Base-by-base conservation (phyloP, 768 basidiomycete species). In the Pholiota conissans region DNA sequence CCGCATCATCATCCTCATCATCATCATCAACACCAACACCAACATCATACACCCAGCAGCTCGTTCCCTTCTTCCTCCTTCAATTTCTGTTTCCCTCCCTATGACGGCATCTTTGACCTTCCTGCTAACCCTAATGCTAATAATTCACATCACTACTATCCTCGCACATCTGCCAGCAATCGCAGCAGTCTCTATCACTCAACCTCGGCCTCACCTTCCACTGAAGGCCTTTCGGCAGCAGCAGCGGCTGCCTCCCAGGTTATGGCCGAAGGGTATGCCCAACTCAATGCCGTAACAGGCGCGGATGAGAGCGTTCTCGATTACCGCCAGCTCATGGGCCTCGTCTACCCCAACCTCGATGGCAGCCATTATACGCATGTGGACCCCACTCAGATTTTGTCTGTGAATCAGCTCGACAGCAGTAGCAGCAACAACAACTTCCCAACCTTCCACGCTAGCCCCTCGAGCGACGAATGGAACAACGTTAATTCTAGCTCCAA, bases 381-480 rank as follows among this genome's bases (percentile, higher is more conserved):
- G 58, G 93, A 98, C 74, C 95, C 95, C 7, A 89, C 90, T n/a
- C 93, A 96, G 73, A 90, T 96, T 82, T 69, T 81, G 47, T 65
- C 73, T 26, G 68, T 62, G 50, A 67, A 67, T 18, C 37, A 39
- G 37, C 37, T 39, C 37, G 37, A 39, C 14, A 37, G 18, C 35
- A 37, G 4, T 71, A 72, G 46, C 51, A 69, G 72, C 28, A 50
- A 22, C 22, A 24, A 20, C 22, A 20, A 45, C 20, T 79, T 79
- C 65, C 73, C 78, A 40, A 76, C 76, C 60, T 84, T 84, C 74
- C 89, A 87, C 66, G 76, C 86, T 42, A 93, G 88, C 69, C 90
- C 92, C 5, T 89, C 88, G 14, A 92, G 90, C 69, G 91, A 92
- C 68, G 87, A 83, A 7, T 92, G 90, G 89, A 89, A 86, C 66